These are phyloP conservation scores for Fusarium sp. DNA, from an alignment of 2,329 filamentous ascomycete genomes.

Conservation along the genomic window DNA sequence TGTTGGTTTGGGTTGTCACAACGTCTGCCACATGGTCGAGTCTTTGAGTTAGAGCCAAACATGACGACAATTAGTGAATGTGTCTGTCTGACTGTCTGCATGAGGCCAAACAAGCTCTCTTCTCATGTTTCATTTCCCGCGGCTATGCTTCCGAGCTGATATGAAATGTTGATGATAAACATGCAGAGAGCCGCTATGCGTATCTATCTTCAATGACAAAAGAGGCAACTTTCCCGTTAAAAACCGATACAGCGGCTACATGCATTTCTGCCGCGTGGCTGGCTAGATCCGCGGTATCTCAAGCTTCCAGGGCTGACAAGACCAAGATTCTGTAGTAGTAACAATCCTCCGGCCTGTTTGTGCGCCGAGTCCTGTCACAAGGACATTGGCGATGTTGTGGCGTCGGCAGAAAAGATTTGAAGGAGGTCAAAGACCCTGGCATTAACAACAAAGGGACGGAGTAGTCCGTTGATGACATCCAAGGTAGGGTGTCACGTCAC, in stretches of 20 bases:
- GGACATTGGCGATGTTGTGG: constrained; percentile 6
- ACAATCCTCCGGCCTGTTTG: constrained; percentile 14
- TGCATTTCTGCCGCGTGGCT: constrained; percentile 34
- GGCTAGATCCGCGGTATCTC: constrained; percentile 30
- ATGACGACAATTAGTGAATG: background rate
- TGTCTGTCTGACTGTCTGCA: background rate
- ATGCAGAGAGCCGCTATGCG: background rate
- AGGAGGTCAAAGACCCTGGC: background rate
- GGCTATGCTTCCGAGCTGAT: background rate
- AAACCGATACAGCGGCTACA: constrained; percentile 14
- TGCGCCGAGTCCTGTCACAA: constrained; percentile 23
- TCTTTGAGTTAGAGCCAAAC: background rate
- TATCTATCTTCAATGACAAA: background rate
- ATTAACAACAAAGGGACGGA: background rate
- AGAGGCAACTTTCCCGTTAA: background rate
- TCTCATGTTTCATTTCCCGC: background rate
- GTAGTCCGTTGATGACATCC: background rate
- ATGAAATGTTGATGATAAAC: background rate
- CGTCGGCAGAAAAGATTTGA: constrained; percentile 3
- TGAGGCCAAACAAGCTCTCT: background rate
- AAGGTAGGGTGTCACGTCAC: background rate
- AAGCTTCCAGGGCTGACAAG: constrained; percentile 11
- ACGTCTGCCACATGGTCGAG: background rate
- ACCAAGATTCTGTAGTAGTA: background rate
- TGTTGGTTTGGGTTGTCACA: background rate